These are phyloP conservation scores for Starmerella sp. DNA, from an alignment of 805 yeast genomes.

Conservation along the genomic window DNA sequence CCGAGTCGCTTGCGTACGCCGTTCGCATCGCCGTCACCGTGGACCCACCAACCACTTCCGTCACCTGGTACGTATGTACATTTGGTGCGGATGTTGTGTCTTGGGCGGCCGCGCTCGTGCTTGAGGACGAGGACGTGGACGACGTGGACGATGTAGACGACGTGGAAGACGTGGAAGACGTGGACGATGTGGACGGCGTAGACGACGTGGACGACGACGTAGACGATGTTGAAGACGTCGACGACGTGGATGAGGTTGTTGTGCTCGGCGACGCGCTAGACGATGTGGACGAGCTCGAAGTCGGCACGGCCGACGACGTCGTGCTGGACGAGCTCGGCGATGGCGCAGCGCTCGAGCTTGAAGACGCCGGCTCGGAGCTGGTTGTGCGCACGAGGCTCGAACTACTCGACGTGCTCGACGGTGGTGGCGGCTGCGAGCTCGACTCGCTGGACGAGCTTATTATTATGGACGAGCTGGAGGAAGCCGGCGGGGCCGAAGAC, in stretches of 20 bases:
- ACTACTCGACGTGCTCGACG: background rate
- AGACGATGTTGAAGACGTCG: too few relatives aligned
- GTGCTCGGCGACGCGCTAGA: background rate
- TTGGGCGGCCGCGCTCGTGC: background rate
- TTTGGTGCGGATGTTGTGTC: background rate
- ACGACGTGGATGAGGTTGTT: background rate
- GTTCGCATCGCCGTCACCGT: constrained; percentile 6
- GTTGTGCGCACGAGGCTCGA: background rate
- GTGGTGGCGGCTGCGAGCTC: background rate
- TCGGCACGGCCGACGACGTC: too few relatives aligned
- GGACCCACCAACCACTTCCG: constrained; percentile 8
- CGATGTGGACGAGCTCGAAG: background rate
- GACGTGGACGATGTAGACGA: too few relatives aligned
- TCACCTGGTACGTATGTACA: background rate
- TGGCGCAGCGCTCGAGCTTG: background rate
- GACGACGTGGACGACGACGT: too few relatives aligned
- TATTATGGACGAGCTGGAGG: background rate
- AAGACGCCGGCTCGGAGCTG: background rate
- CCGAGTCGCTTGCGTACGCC: background rate
- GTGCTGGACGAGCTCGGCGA: background rate
- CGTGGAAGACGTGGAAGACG: too few relatives aligned
- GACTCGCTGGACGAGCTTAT: background rate
- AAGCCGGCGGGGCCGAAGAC: background rate
- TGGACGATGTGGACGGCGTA: too few relatives aligned
- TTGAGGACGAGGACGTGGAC: background rate